Evolutionary conservation across 73 alveolate species (phyloP), one percentile per base, ranked within the genome.

Genomic region (Effrenium voratum): DNA sequence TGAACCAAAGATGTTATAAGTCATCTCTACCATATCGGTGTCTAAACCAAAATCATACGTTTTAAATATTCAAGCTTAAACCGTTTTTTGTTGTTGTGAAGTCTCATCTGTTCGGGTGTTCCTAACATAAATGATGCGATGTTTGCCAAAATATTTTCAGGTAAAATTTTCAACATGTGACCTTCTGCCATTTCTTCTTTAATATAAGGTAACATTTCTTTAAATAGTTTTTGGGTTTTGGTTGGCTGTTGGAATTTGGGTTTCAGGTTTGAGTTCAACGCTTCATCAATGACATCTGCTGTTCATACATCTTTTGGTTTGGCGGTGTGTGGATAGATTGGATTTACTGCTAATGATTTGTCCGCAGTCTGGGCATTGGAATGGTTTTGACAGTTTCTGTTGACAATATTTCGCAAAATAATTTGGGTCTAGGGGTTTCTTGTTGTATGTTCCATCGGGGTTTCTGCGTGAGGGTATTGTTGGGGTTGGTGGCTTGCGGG

Each of bases 291-390:
- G 16, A 8, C 34, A 22, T 60, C 34, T 5, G 75, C n/a, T 75
- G 86, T 6, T 40, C 5, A 24, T 75, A 40, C 86, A 40, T 3
- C 26, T 41, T 6, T 75, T 36, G 86, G 86, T 75, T 75, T 75
- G 86, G 13, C 86, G 55, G 86, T 41, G 86, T 26, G 36, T 75
- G 3, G 86, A 75, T 8, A 75, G 36, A 36, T 75, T 75, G 52
- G 86, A 75, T 75, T 75, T 75, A 5, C 59, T 40, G 1, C 40
- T 5, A 8, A 75, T 75, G 55, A 57, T 75, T 36, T 57, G 86
- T 75, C 86, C 86, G 86, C 86, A 75, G 86, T 36, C 86, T n/a
- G 86, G 86, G 36, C 86, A 75, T 13, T 41, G 36, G 86, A 75
- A 75, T 2, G 86, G 86, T 13, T 34, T 75, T 75, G 52, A 13